Evolutionary conservation across 2,329 filamentous ascomycete species (phyloP), one percentile per base, ranked within the genome.

Genomic region (Corniculantispora saksenae): DNA sequence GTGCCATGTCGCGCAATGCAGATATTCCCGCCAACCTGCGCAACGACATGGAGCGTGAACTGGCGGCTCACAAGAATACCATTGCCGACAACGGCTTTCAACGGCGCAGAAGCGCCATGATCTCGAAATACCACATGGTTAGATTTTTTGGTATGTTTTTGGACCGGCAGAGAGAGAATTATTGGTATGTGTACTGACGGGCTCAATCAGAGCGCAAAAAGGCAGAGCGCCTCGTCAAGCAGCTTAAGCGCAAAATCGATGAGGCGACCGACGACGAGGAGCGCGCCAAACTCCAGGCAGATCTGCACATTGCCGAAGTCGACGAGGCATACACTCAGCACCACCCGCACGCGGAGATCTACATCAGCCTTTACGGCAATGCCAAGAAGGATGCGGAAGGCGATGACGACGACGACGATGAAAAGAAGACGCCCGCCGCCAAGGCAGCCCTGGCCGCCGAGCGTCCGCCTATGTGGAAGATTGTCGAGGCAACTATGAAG

Each of bases 101-200:
- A 71, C 89, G 87, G 78, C 83, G 83, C 73, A 84, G 87, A 69
- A 84, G 83, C 70, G 83, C 87, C 66, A 92, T 94, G 86, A 93
- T 94, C 67, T 82, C 82, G 59, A 91, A 89, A 75, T 95, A 93
- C 71, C 91, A 94, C 75, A 94, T 92, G 86, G 87, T 94, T 59
- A 83, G 92, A 32, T 95, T 95, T 75, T 94, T 94, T 77, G 92
- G 91, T 91, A 81, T 60, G 84, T 71, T 6, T 10, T 6, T 10
- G 65, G 35, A 32, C 6, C 32, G 32, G 32, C 6, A 5, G 10
- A 6, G 32, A 15, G 15, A 13, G 25, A 21, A 8, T n/a, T 9
- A 27, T 7, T 4, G 6, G 12, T 8, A 66, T 38, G 45, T 40
- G 21, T 25, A 58, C 63, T 53, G 17, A 64, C 25, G n/a, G 17